Conservation (phyloP, 192 early-diverging fungal genomes). For the Diversispora epigaea region DNA sequence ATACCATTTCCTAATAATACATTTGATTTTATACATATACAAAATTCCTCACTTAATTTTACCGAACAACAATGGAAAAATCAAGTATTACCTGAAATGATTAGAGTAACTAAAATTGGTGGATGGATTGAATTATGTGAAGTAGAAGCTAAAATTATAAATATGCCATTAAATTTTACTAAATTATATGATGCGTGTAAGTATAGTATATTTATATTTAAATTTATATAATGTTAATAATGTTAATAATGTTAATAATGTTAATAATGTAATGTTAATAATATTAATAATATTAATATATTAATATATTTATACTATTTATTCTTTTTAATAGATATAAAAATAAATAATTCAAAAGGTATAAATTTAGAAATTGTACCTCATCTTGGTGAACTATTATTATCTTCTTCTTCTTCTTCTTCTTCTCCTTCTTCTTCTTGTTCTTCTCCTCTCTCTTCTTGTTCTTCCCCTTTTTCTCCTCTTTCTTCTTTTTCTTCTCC, state of each 20-base stretch:
- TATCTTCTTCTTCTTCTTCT: neutral
- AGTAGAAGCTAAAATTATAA: neutral
- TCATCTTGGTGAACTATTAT: neutral
- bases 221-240: neutral
- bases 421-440: no score
- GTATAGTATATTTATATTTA: neutral
- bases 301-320: neutral
- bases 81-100: neutral
- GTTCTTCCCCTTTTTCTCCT: neutral
- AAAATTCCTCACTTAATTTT: neutral
- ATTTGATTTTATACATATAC: constrained; percentile 33
- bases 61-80: neutral
- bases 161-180: neutral
- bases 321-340: neutral
- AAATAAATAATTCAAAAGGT: neutral
- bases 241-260: no score
- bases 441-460: neutral
- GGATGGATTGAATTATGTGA: neutral
- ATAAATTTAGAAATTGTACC: neutral
- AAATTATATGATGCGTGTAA: neutral
- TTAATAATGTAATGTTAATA: neutral
- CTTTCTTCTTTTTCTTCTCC: neutral
- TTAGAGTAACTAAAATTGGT: neutral
- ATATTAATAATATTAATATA: neutral
- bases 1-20: constrained; percentile 30